Base-by-base conservation (phyloP, 345 rosid species). In the Bruguiera sexangula region DNA sequence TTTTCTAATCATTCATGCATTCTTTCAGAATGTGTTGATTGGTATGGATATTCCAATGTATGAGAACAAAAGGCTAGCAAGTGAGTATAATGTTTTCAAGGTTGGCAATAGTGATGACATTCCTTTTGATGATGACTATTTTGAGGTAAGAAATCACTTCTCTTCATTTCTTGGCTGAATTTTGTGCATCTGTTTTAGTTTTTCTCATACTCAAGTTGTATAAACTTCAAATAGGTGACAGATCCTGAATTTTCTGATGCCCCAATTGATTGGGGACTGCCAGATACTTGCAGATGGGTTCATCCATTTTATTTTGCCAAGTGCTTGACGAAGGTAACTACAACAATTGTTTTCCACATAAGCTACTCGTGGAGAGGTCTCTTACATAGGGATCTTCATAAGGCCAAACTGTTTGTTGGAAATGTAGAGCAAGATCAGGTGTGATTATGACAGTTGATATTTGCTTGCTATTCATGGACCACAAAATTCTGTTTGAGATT, bases 221-320 rank as follows among this genome's bases (percentile, higher is more conserved):
- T 70, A 32, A 34, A 69, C 50, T 55, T 80, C 48, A 34, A 65
- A 60, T 78, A 91, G 98, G 86, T 81, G 50, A 71, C 83, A 87
- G 97, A 88, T 62, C 81, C 86, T 69, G 93, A 94, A 78, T 74
- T 65, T 52, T 74, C 83, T 70, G 90, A 84, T 67, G 75, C 73
- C 78, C 81, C 92, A 13, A 85, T 82, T n/a, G 90, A 91, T 76
- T 94, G 97, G 98, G 96, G 98, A 69, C 87, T 86, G 91, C 92
- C 98, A 57, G 89, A 86, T 68, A 79, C 87, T 59, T 80, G 85
- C 67, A 83, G 75, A 48, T 79, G 81, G 62, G 75, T 87, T 78
- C 97, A 94, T 87, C 98, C 98, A 48, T 72, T 87, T 66, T 87
- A 88, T 83, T 94, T 94, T 79, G 82, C 97, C 76, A 91, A 88